phyloP scores from a whole-genome alignment of 2,329 filamentous ascomycete genomes.

The Tricladium varicosporioides region DNA sequence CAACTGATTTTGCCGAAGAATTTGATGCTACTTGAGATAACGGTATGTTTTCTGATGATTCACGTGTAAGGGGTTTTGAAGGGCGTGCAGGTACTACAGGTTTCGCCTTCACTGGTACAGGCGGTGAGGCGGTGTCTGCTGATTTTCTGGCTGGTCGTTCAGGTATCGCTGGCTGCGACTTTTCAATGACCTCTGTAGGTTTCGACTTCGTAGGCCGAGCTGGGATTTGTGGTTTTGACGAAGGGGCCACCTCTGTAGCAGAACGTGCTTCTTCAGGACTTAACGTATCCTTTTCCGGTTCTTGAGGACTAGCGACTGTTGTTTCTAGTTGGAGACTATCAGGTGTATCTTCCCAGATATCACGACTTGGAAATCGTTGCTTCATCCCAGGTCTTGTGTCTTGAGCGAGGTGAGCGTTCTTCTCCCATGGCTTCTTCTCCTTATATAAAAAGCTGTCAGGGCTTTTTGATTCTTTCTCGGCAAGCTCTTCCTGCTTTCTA shows the following conservation, averaged over 20 bases:
- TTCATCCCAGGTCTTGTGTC: conserved; percentile 55
- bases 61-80: conserved; percentile 51
- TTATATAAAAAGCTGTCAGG: conserved; percentile 52
- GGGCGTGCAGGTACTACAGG: conserved; percentile 62
- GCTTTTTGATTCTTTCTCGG: conserved; percentile 50
- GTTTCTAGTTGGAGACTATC: conserved; percentile 79
- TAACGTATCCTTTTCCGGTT: conserved; percentile 43
- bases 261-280: conserved; percentile 32
- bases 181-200: conserved; percentile 28
- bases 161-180: conserved; percentile 30
- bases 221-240: conserved; percentile 57
- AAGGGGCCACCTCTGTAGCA: conserved; percentile 42
- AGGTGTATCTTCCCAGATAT: conserved; percentile 93
- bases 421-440: conserved; percentile 48
- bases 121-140: conserved; percentile 19
- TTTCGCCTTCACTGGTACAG: conserved; percentile 54
- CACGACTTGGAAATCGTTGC: conserved; percentile 82
- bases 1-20: conserved; percentile 34
- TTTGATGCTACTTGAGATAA: conserved; percentile 26
- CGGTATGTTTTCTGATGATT: conserved; percentile 33
- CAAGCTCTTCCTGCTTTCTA: conserved; percentile 62
- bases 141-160: conserved; percentile 26
- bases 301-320: conserved; percentile 59
- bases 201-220: conserved; percentile 45
- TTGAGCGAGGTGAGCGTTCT: conserved; percentile 49